Base-by-base conservation (phyloP, 148 eudicot genomes). In the Talinum fruticosum region DNA sequence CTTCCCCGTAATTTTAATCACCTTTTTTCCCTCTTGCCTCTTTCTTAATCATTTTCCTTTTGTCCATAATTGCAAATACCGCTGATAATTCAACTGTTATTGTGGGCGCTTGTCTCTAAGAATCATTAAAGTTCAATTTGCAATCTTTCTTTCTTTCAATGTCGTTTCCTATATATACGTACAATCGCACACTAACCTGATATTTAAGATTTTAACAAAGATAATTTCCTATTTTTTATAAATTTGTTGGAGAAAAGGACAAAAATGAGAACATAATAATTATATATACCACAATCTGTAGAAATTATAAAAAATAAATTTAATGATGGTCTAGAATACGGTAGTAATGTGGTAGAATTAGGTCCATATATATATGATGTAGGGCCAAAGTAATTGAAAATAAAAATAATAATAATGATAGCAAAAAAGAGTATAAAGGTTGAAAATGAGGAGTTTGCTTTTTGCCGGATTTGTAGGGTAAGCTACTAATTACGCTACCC, bases 381-480 rank as follows among this genome's bases (percentile, higher is more conserved):
- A 69, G 82, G 82, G 10, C 75, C 82, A 65, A 16, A 24, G 30
- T 14, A 49, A 66, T 28, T 26, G 24, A 36, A 24, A 70, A 33
- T n/a, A n/a, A n/a, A n/a, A n/a, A n/a, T n/a, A n/a, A 8, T 57
- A 21, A 24, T 70, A 69, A 77, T 69, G 36, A 69, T 51, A 2
- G 23, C 34, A 44, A 32, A 10, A 14, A 5, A 68, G 44, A 16
- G 57, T 53, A 53, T 78, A 78, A 47, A 38, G 75, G 68, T 29
- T 69, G 45, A 69, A 53, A 72, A 69, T 78, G 23, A 69, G 57
- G 54, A 69, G n/a, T 57, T 10, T 54, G 28, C 75, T 78, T 53
- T 78, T 70, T 36, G 74, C 75, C 54, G 67, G 69, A 78, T 35
- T 69, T 69, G 74, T 78, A 78, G 80, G 29, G 68, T 59, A 32